Conservation (phyloP, 805 yeast species). For the Cyberlindnera xishuangbannaensis region DNA sequence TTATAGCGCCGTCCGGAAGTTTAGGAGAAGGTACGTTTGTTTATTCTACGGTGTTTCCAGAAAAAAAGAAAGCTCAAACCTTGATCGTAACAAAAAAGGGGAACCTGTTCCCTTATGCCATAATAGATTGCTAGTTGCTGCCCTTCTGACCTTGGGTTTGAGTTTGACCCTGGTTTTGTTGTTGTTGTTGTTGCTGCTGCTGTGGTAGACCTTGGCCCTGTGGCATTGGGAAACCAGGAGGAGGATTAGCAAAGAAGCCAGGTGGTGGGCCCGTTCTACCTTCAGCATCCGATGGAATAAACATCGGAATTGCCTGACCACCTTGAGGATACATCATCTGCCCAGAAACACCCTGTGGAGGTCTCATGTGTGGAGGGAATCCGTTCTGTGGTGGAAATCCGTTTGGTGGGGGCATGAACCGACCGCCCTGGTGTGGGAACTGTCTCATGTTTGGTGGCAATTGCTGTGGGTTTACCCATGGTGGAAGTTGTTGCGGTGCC, state of each 20-base stretch:
- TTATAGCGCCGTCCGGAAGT: too few relatives aligned
- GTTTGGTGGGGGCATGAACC: conserved; percentile 19
- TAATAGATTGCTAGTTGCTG: conserved; percentile 3
- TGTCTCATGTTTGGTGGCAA: conserved; percentile 18
- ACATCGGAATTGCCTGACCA: conserved; percentile 6
- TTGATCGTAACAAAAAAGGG: too few relatives aligned
- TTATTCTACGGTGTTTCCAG: too few relatives aligned
- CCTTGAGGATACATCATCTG: conserved; percentile 13
- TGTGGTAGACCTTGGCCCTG: too few relatives aligned
- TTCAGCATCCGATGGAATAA: conserved; percentile 6
- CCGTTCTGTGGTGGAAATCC: conserved; percentile 13
- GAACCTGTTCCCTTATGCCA: too few relatives aligned
- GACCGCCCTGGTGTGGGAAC: conserved; percentile 16
- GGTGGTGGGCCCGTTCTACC: conserved; percentile 19
- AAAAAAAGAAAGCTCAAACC: too few relatives aligned
- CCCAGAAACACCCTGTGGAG: conserved; percentile 10
- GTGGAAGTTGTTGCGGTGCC: conserved; percentile 18
- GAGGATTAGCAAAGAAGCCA: conserved; percentile 21
- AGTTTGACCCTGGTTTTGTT: too few relatives aligned
- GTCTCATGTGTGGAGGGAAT: conserved; percentile 11
- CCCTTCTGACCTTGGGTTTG: conserved; percentile 8
- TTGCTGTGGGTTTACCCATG: conserved; percentile 15
- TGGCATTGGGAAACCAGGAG: conserved; percentile 17
- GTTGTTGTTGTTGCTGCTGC: too few relatives aligned
- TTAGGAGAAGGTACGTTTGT: too few relatives aligned